phyloP scores from a whole-genome alignment of 176 grass and related monocot genomes.

The Aegilops speltoides region DNA sequence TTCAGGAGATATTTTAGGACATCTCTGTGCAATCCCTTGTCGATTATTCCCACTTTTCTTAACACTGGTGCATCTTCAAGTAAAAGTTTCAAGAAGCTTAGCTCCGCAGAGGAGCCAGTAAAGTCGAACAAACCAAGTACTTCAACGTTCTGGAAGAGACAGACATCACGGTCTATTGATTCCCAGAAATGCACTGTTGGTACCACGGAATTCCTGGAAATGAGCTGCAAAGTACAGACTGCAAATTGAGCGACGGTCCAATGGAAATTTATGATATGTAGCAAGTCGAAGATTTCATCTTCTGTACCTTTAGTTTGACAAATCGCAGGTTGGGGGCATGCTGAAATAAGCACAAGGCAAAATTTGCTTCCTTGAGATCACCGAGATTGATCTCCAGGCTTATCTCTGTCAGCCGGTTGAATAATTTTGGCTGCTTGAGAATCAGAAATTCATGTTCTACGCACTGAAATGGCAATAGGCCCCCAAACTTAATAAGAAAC shows the following conservation, averaged over 20 bases:
- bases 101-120: background rate
- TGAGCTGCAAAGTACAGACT: conserved; percentile 21
- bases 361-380: conserved; percentile 24
- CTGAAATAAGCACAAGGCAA: conserved; percentile 41
- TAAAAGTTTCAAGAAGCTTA: conserved; percentile 29
- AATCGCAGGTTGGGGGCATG: conserved; percentile 41
- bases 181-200: background rate
- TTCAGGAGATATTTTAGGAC: conserved; percentile 29
- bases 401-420: conserved; percentile 36
- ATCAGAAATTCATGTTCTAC: background rate
- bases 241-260: background rate
- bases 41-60: background rate
- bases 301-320: conserved; percentile 30
- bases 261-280: conserved; percentile 3
- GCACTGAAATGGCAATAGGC: conserved; percentile 25
- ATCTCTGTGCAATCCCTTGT: conserved; percentile 1
- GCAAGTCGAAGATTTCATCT: conserved; percentile 21
- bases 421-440: conserved; percentile 1
- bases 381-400: conserved; percentile 21
- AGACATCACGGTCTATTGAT: background rate
- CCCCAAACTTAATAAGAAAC: background rate
- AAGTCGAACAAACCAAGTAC: conserved; percentile 14
- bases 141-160: conserved; percentile 30
- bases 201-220: background rate
- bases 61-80: conserved; percentile 22